Conservation (phyloP, 805 yeast species). For the Sungouiella blattae region DNA sequence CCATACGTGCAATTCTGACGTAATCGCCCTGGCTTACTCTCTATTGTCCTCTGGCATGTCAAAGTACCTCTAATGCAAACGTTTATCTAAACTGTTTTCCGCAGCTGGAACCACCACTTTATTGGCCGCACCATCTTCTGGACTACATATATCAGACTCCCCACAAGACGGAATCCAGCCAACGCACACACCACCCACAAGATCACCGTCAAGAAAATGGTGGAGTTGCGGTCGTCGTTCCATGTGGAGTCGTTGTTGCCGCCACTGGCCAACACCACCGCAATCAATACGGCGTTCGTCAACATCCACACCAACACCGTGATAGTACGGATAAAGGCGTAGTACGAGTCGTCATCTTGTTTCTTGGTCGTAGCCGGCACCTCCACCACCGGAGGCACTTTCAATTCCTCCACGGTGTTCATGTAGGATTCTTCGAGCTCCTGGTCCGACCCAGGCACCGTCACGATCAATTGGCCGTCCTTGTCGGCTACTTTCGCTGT, state of each 20-base stretch:
- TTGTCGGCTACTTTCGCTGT: constrained; percentile 62
- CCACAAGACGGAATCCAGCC: constrained; percentile 79
- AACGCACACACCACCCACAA: constrained; percentile 91
- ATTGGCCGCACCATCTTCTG: constrained; percentile 36
- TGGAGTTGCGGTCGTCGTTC: constrained; percentile 43
- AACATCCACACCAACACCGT: constrained; percentile 89
- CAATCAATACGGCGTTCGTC: constrained; percentile 77
- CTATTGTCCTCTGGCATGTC: not conserved
- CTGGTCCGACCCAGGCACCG: constrained; percentile 62
- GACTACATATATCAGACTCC: constrained; percentile 60
- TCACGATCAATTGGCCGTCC: constrained; percentile 36
- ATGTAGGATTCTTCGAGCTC: constrained; percentile 77
- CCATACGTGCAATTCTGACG: not conserved
- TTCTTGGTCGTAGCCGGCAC: constrained; percentile 13
- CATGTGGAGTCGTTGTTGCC: constrained; percentile 49
- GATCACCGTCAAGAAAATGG: constrained; percentile 74
- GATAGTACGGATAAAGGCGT: constrained; percentile 84
- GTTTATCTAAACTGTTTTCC: constrained; percentile 15
- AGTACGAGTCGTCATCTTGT: constrained; percentile 64
- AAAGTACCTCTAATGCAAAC: not conserved
- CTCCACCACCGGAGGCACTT: constrained; percentile 35
- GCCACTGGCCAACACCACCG: constrained; percentile 80
- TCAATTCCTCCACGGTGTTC: constrained; percentile 58
- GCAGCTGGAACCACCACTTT: constrained; percentile 33
- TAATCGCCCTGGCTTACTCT: not conserved